Evolutionary conservation across 768 basidiomycete species (phyloP), one percentile per base, ranked within the genome.

Genomic region (Guyanaporus albipodus): DNA sequence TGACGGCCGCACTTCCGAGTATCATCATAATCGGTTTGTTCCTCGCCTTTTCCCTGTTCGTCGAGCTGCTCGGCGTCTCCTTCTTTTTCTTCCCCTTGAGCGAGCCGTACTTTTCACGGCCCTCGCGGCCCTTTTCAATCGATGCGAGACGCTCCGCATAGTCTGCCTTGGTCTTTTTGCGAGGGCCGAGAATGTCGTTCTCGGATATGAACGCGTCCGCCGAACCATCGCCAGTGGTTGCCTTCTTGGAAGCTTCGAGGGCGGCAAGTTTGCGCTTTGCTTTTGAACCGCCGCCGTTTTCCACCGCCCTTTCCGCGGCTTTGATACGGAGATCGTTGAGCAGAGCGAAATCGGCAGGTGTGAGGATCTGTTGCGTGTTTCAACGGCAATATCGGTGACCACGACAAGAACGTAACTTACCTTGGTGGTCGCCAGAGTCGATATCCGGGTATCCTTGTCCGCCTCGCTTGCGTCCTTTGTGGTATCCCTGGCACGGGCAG

Each of bases 11-110:
- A 48, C 86, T 89, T 40, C 83, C 75, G 52, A 91, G 69, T 44
- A 91, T 83, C 90, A 91, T 92, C 93, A 95, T 94, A 55, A 95
- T 78, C 21, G 93, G 93, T 67, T 97, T 96, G 66, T 94, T 93
- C 63, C 87, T 79, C 31, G 83, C 80, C 79, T 96, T 96, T 71
- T 95, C 90, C 61, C 82, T 75, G 67, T 96, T 96, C 27, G 93
- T 95, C 46, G 87, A 83, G 61, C 88, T 91, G 67, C 89, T 91
- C 49, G 84, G 81, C 10, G 72, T 68, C 28, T 74, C 89, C 64
- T 91, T 91, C 49, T 81, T 90, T 69, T 89, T 87, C 73, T 94
- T 93, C n/a, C 91, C 92, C 70, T 87, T 95, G 55, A 79, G 70
- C 31, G 87, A 88, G 18, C 89, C 89, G 62, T 83, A 96, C 70